Evolutionary conservation across 208 protist genomes (phyloP), one percentile per base, ranked within the genome.

Genomic region (Wallacemonas sp.): DNA sequence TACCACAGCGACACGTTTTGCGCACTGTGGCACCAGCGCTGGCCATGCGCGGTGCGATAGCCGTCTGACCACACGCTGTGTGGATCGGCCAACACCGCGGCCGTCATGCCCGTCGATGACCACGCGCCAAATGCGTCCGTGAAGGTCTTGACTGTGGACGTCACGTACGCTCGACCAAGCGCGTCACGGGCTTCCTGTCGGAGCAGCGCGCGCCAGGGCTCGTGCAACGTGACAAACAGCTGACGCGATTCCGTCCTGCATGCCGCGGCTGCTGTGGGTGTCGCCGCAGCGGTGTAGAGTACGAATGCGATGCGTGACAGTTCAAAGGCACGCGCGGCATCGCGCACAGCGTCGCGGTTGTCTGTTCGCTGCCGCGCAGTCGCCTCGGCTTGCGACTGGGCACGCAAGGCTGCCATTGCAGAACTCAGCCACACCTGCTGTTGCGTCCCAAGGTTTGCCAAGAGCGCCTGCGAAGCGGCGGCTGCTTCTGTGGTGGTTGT

Each of bases 1-100:
- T n/a, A n/a, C n/a, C n/a, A n/a, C n/a, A n/a, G n/a, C n/a, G n/a
- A n/a, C n/a, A n/a, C n/a, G n/a, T n/a, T n/a, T n/a, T n/a, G n/a
- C n/a, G n/a, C n/a, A n/a, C n/a, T n/a, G n/a, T n/a, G n/a, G n/a
- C 14, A 23, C 47, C 47, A 55, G 26, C 11, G 26, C 47, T 55
- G 47, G 24, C 47, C 47, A 9, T 55, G n/a, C 24, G 47, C 47
- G 24, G 47, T 55, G 47, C 47, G 47, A 29, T 30, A 55, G 47
- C 47, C 47, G 5, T 55, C 47, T 12, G 6, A 14, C 47, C 47
- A 55, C 47, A 55, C 47, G 26, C 24, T 26, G 24, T n/a, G n/a
- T n/a, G n/a, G n/a, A n/a, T n/a, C n/a, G n/a, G n/a, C n/a, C n/a
- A n/a, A n/a, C n/a, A n/a, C n/a, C n/a, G n/a, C n/a, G n/a, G 47